These are phyloP conservation scores for Chenopodium formosanum DNA, from an alignment of 148 eudicot genomes.

Conservation along the genomic window DNA sequence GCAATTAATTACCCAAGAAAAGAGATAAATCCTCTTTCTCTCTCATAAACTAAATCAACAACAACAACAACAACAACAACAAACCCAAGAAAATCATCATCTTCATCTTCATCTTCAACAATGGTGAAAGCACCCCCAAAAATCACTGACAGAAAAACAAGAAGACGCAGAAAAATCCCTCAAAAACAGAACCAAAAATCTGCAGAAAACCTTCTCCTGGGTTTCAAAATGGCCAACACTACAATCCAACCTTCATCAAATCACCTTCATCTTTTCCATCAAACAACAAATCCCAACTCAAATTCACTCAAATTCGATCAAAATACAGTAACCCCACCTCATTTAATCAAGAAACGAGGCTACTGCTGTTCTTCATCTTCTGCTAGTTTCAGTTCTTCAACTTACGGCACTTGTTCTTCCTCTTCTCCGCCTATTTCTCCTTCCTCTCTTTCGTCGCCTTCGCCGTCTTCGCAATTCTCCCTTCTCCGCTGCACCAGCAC, in stretches of 20 bases:
- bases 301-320: background rate
- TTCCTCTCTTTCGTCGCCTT: background rate
- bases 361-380: background rate
- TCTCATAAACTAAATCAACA: no score
- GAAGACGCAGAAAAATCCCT: background rate
- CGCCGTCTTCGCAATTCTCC: background rate
- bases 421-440: background rate
- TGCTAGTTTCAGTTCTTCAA: background rate
- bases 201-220: background rate
- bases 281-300: background rate
- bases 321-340: background rate
- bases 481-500: background rate
- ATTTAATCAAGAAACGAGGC: background rate
- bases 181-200: background rate
- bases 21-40: no score
- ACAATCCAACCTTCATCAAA: background rate
- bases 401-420: background rate
- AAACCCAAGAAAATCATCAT: no score
- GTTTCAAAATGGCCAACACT: background rate
- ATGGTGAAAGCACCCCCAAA: constrained; percentile 21
- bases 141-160: background rate
- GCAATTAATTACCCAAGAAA: no score
- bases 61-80: no score
- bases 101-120: constrained; percentile 2
- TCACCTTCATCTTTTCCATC: background rate